Evolutionary conservation across 148 eudicot species (phyloP), one percentile per base, ranked within the genome.

Genomic region (Salicornia ramosissima): DNA sequence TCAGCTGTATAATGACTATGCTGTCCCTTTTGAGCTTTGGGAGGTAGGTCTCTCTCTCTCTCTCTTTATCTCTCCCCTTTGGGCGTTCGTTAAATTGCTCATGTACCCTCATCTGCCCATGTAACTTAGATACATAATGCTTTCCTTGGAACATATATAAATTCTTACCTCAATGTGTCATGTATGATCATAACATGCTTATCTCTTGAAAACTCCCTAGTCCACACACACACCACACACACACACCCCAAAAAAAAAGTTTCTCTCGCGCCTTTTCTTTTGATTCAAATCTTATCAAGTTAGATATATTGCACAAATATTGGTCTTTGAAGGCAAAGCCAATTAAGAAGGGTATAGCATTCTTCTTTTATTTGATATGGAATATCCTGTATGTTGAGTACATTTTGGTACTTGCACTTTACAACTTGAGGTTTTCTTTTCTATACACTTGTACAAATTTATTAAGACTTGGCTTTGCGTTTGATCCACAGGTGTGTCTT

Each of bases 11-110:
- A 95, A 91, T 75, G 96, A 95, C 40, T 95, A 87, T 80, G 97
- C 97, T 28, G 97, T 89, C 75, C 99, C 97, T 34, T 91, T 82
- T 75, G 99, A 95, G 73, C 89, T 91, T 40, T 95, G 96, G 97
- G 97, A 95, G 99, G 97, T 87, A 82, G n/a, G 56, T 72, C 33
- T 16, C 47, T 67, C 28, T 49, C 60, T 18, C 24, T 53, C n/a
- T 68, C 28, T 66, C 53, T 25, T 18, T 22, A 26, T 61, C 19
- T 49, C 47, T 1, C 31, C 21, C 18, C 51, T 33, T 30, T 18
- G 21, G 8, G 24, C 25, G 24, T 29, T 49, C 1, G 7, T 15
- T 12, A 28, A 53, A 6, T 8, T 36, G 4, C 8, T 36, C 40
- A 8, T 36, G 4, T 36, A 36, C 13, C 3, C 30, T 25, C 18